Evolutionary conservation across 2,329 filamentous ascomycete genomes (phyloP).

Genomic region (Trichothecium sympodiale): DNA sequence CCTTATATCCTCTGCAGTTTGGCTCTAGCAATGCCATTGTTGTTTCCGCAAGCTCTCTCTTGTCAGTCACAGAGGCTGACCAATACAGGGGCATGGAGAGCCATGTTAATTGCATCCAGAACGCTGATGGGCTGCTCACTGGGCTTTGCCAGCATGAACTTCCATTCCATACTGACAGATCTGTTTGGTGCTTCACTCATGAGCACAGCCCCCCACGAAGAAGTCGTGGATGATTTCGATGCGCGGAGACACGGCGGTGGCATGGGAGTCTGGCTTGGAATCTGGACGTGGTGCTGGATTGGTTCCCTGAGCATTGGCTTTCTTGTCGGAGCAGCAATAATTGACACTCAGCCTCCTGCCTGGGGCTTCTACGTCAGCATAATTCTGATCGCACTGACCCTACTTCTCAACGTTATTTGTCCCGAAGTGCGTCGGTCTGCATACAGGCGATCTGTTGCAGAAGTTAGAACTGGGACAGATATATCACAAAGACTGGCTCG

Average conservation of each 20-base stretch:
- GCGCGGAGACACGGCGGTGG: constrained; percentile 65
- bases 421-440: constrained; percentile 62
- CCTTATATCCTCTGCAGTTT: constrained; percentile 64
- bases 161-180: constrained; percentile 59
- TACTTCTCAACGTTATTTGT: constrained; percentile 59
- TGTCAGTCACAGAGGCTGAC: constrained; percentile 47
- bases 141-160: constrained; percentile 70
- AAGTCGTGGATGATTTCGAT: constrained; percentile 55
- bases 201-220: constrained; percentile 61
- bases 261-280: constrained; percentile 67
- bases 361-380: constrained; percentile 72
- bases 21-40: constrained; percentile 56
- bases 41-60: constrained; percentile 65
- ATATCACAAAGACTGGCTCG: constrained; percentile 50
- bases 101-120: constrained; percentile 51
- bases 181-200: constrained; percentile 68
- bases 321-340: constrained; percentile 58
- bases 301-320: constrained; percentile 64
- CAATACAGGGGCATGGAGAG: constrained; percentile 42
- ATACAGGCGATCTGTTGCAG: constrained; percentile 56
- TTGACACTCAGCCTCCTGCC: constrained; percentile 49
- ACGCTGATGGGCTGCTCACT: constrained; percentile 56
- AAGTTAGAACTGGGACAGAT: constrained; percentile 43
- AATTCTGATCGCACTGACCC: constrained; percentile 50
- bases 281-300: constrained; percentile 70